Conservation (phyloP, 257 asterid species). For the Agastache rugosa region DNA sequence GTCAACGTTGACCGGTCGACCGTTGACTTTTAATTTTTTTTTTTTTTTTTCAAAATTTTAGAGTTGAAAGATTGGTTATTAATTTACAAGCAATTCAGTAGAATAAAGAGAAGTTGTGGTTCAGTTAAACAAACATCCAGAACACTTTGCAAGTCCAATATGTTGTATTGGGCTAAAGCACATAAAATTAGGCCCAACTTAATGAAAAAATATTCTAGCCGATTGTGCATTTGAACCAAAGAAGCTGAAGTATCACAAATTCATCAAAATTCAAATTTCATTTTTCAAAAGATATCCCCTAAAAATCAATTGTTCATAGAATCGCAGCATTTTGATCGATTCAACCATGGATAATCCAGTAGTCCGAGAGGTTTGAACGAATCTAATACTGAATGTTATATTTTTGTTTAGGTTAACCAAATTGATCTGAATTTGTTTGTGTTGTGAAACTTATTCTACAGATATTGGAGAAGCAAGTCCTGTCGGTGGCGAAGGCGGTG, state of each 20-base stretch:
- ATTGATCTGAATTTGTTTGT: slow-evolving; percentile 14
- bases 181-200: not conserved
- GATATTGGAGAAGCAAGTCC: slow-evolving; percentile 89
- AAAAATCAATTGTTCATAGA: slow-evolving; percentile 17
- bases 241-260: slow-evolving; percentile 8
- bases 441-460: slow-evolving; percentile 28
- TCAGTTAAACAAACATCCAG: no score
- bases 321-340: slow-evolving; percentile 23
- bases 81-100: no score
- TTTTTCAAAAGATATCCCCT: slow-evolving; percentile 26
- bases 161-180: not conserved
- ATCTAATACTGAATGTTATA: not conserved
- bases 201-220: not conserved
- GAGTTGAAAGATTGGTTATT: no score
- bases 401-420: not conserved
- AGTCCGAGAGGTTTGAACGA: slow-evolving; percentile 60
- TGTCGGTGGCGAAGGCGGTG: slow-evolving; percentile 92
- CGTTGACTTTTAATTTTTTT: no score
- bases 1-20: no score
- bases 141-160: not conserved
- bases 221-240: not conserved
- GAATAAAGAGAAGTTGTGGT: no score
- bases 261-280: slow-evolving; percentile 28
- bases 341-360: slow-evolving; percentile 59
- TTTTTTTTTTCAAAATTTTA: no score